phyloP scores from a whole-genome alignment of 2,329 filamentous ascomycete species.

The Xylaria sp. region DNA sequence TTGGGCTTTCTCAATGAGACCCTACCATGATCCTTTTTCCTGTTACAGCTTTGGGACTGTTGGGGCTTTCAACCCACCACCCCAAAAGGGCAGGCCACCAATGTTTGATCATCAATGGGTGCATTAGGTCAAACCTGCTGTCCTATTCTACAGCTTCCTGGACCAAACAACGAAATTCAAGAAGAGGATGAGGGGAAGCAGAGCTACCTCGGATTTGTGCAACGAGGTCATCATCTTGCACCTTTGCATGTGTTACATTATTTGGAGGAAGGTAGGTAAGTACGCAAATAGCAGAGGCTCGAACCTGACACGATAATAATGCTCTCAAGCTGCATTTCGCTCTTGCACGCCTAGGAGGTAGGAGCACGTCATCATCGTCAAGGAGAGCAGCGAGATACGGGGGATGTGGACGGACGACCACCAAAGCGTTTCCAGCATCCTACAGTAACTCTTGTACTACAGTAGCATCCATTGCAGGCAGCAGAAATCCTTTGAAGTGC shows the following conservation, averaged over 20 bases:
- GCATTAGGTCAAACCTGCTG: conserved; percentile 44
- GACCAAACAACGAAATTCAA: neutral
- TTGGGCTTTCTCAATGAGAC: conserved; percentile 10
- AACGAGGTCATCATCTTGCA: neutral
- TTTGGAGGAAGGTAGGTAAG: neutral
- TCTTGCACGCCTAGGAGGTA: neutral
- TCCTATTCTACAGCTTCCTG: conserved; percentile 22
- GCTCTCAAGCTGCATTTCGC: neutral
- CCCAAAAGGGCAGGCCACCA: conserved; percentile 33
- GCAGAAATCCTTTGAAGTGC: conserved; percentile 37
- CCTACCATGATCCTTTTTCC: conserved; percentile 15
- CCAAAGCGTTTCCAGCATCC: conserved; percentile 19
- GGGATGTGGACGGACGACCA: conserved; percentile 2
- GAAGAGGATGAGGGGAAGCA: neutral
- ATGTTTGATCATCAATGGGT: conserved; percentile 41
- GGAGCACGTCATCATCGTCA: neutral
- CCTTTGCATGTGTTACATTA: neutral
- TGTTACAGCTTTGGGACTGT: conserved; percentile 22
- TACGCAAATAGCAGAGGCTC: neutral
- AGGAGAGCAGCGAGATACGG: neutral
- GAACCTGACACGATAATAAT: neutral
- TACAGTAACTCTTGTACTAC: conserved; percentile 17
- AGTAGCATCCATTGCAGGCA: conserved; percentile 35
- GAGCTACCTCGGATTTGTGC: neutral
- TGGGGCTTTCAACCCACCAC: conserved; percentile 13